Conservation (phyloP, 768 basidiomycete genomes). For the Suillus ampliporus region DNA sequence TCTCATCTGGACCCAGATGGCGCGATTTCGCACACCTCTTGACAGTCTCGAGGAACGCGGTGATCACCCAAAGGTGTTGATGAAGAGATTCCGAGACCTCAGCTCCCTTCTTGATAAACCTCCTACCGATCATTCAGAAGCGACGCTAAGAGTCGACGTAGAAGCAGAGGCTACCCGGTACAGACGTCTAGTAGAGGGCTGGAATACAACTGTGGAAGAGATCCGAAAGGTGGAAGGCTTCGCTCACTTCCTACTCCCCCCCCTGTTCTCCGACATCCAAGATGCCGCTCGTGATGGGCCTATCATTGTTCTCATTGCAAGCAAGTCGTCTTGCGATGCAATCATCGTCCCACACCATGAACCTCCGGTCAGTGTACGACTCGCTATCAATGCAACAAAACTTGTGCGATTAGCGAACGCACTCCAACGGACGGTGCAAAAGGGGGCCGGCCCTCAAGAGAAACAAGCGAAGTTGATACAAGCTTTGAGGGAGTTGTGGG, state of each 20-base stretch:
- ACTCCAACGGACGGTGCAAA: neutral
- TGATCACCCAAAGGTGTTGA: no score
- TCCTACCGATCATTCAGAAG: no score
- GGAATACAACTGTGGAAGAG: constrained; percentile 17
- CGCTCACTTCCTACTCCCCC: constrained; percentile 17
- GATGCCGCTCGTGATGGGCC: constrained; percentile 13
- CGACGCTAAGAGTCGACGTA: no score
- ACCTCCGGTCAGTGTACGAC: neutral
- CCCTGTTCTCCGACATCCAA: constrained; percentile 2
- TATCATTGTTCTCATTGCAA: constrained; percentile 9
- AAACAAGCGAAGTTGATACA: no score
- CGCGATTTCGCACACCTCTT: no score
- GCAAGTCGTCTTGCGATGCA: constrained; percentile 12
- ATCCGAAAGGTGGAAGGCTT: constrained; percentile 22
- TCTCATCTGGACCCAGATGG: no score
- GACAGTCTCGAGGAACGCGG: no score
- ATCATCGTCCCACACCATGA: constrained; percentile 12
- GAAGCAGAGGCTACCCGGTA: no score
- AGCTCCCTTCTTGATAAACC: no score
- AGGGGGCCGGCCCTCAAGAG: no score
- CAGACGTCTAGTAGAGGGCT: constrained; percentile 10
- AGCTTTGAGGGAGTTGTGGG: constrained; percentile 7
- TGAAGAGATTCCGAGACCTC: no score
- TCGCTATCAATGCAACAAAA: neutral
- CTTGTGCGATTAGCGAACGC: neutral